phyloP scores from a whole-genome alignment of 331 rosid genomes.

The Telfairia occidentalis region DNA sequence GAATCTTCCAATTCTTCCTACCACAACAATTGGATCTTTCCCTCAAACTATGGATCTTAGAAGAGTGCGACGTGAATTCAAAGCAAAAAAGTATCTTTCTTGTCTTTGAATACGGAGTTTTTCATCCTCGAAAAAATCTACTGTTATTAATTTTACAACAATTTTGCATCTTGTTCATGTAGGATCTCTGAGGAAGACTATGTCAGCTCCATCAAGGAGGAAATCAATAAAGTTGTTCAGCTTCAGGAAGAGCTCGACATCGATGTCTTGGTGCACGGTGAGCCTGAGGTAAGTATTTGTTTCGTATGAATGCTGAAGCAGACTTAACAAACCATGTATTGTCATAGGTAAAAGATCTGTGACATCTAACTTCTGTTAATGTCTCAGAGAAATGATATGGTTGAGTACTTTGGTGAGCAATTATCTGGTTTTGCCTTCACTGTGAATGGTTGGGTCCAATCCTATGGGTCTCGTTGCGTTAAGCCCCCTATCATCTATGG shows the following conservation, averaged over 20 bases:
- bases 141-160: neutral
- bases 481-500: slow-evolving; percentile 99
- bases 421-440: slow-evolving; percentile 92
- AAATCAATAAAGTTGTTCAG: slow-evolving; percentile 68
- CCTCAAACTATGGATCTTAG: slow-evolving; percentile 90
- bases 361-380: neutral
- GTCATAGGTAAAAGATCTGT: slow-evolving; percentile 2
- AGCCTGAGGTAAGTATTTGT: slow-evolving; percentile 68
- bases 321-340: neutral
- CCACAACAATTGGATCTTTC: slow-evolving; percentile 96
- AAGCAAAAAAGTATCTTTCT: slow-evolving; percentile 62
- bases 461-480: slow-evolving; percentile 98
- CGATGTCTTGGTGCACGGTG: slow-evolving; percentile 97
- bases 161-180: slow-evolving; percentile 11
- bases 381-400: slow-evolving; percentile 92
- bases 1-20: slow-evolving; percentile 92
- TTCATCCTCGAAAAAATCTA: neutral
- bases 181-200: slow-evolving; percentile 91
- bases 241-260: slow-evolving; percentile 94
- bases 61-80: slow-evolving; percentile 93
- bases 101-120: slow-evolving; percentile 5
- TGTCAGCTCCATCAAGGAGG: slow-evolving; percentile 63
- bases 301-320: neutral
- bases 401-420: slow-evolving; percentile 97
- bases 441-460: slow-evolving; percentile 97